These are phyloP conservation scores for Panicum miliaceum DNA, from an alignment of 176 grass and related monocot species.

Conservation along the genomic window DNA sequence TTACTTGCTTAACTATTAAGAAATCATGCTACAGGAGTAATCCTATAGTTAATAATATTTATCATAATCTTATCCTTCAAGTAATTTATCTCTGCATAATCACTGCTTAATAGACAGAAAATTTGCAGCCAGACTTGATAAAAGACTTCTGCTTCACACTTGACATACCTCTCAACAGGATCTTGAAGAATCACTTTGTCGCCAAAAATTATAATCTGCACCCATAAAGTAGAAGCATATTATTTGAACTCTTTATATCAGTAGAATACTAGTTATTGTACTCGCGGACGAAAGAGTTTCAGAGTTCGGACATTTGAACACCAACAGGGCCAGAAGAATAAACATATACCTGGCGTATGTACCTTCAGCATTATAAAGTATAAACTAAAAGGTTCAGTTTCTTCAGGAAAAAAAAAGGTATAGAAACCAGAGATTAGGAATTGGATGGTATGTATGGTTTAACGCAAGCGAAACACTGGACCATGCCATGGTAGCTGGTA, in stretches of 20 bases:
- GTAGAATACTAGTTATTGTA: constrained; percentile 3
- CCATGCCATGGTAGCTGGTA: neutral
- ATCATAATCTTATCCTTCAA: constrained; percentile 34
- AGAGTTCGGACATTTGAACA: constrained; percentile 29
- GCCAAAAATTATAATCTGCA: constrained; percentile 90
- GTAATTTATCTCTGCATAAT: constrained; percentile 16
- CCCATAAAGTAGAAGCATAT: constrained; percentile 36
- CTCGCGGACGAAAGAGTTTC: neutral
- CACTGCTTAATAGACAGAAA: constrained; percentile 15
- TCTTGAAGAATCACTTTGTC: constrained; percentile 89
- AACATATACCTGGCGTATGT: neutral
- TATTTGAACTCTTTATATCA: constrained; percentile 34
- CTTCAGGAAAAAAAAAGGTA: neutral
- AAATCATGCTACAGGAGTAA: constrained; percentile 2
- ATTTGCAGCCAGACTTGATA: constrained; percentile 22
- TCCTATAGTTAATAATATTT: constrained; percentile 25
- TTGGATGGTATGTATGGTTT: neutral
- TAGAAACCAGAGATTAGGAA: constrained; percentile 13
- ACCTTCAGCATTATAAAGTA: constrained; percentile 3
- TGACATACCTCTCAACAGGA: constrained; percentile 75
- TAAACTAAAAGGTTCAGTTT: neutral
- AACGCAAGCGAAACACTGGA: neutral
- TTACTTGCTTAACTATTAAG: constrained; percentile 1
- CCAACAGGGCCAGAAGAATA: constrained; percentile 23
- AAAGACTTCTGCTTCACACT: constrained; percentile 5